phyloP scores from a whole-genome alignment of 805 yeast species.

The Ogataea polymorpha region DNA sequence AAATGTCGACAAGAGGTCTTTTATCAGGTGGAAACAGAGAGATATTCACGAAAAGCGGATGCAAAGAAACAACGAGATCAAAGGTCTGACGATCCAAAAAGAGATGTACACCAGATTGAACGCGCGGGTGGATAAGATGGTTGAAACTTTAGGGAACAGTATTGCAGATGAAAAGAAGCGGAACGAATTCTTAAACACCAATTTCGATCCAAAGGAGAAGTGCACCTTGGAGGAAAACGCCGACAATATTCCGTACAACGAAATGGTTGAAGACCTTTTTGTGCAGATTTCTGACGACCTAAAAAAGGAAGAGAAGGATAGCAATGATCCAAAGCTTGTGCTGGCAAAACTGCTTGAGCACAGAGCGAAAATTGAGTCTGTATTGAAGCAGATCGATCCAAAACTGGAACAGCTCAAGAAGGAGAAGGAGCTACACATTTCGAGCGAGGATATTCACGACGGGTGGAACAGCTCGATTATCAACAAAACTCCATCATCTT shows the following conservation, averaged over 20 bases:
- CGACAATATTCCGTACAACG: conserved; percentile 68
- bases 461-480: conserved; percentile 86
- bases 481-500: conserved; percentile 44
- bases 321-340: conserved; percentile 37
- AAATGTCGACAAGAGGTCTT: conserved; percentile 90
- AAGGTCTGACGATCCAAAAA: conserved; percentile 68
- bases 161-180: conserved; percentile 33
- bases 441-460: conserved; percentile 87
- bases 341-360: conserved; percentile 53
- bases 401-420: conserved; percentile 64
- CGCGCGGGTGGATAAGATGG: conserved; percentile 64
- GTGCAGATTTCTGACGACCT: conserved; percentile 69
- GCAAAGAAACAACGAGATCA: conserved; percentile 75
- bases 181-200: conserved; percentile 41
- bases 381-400: conserved; percentile 58
- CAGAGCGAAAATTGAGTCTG: conserved; percentile 64
- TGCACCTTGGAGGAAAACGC: conserved; percentile 39
- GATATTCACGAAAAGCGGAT: conserved; percentile 92
- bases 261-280: conserved; percentile 88
- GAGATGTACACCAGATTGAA: conserved; percentile 79
- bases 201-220: conserved; percentile 59
- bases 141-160: conserved; percentile 42
- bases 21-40: conserved; percentile 94
- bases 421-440: conserved; percentile 72
- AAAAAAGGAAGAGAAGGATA: conserved; percentile 45